phyloP scores from a whole-genome alignment of 148 eudicot genomes.

The Dianthus caryophyllus region DNA sequence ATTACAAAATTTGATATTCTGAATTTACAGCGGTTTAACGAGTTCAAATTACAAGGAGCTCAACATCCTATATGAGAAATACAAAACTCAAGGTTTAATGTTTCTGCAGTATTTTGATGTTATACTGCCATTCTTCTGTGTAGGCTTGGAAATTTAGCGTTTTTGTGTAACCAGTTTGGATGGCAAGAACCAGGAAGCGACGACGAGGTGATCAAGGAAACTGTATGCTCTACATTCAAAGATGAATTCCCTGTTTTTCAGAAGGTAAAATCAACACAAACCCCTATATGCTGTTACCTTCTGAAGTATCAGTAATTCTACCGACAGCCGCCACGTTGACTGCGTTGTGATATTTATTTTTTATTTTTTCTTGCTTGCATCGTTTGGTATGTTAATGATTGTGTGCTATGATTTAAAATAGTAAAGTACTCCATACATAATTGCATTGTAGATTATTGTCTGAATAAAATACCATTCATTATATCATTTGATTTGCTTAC shows the following conservation, averaged over 20 bases:
- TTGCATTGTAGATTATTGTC: no score
- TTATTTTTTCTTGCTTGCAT: no score
- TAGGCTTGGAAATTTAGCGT: conserved; percentile 84
- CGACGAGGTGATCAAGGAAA: conserved; percentile 62
- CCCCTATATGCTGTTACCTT: neutral
- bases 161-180: conserved; percentile 85
- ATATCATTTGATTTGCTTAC: no score
- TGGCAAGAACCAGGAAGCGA: conserved; percentile 84
- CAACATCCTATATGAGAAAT: conserved; percentile 47
- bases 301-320: no score
- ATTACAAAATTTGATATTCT: no score
- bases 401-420: no score
- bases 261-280: conserved; percentile 39
- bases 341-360: no score
- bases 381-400: no score
- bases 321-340: no score
- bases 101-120: conserved; percentile 6
- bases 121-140: neutral
- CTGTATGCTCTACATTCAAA: conserved; percentile 63
- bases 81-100: conserved; percentile 51
- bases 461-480: no score
- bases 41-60: conserved; percentile 62
- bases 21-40: conserved; percentile 48
- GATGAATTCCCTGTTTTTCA: conserved; percentile 80
- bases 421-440: no score